Conservation (phyloP, 495 filamentous ascomycete species). For the Hypomontagnella submonticulosa region DNA sequence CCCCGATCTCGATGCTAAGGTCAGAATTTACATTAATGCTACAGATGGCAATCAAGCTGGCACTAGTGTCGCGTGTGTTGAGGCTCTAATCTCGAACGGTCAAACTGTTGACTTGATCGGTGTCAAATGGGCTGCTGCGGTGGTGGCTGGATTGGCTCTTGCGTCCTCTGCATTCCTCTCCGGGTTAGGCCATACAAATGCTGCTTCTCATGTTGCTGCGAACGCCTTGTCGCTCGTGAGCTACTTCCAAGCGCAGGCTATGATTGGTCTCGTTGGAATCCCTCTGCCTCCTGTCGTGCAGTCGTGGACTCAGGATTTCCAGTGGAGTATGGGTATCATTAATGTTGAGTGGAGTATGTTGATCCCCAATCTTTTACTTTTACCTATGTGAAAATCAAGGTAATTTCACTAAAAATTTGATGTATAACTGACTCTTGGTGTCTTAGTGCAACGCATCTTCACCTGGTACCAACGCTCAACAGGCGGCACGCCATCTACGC, state of each 20-base stretch:
- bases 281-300: constrained; percentile 88
- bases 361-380: constrained; percentile 1
- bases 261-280: constrained; percentile 87
- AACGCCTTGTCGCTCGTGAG: constrained; percentile 92
- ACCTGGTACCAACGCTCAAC: constrained; percentile 98
- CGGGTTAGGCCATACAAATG: constrained; percentile 91
- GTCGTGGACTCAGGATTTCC: constrained; percentile 97
- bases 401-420: not conserved
- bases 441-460: constrained; percentile 77
- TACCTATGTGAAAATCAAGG: constrained; percentile 54
- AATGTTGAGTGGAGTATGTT: constrained; percentile 66
- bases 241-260: constrained; percentile 96
- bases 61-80: constrained; percentile 82
- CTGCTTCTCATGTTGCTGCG: constrained; percentile 93
- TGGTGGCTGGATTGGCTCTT: constrained; percentile 86
- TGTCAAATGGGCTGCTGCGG: constrained; percentile 90
- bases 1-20: constrained; percentile 91
- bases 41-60: constrained; percentile 62
- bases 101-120: constrained; percentile 90
- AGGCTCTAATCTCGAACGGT: constrained; percentile 88
- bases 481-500: constrained; percentile 83
- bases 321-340: constrained; percentile 99
- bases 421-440: constrained; percentile 29
- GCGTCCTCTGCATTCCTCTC: constrained; percentile 84
- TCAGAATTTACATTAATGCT: constrained; percentile 82